phyloP scores from a whole-genome alignment of 345 rosid species.

The Eucalyptus globulus region DNA sequence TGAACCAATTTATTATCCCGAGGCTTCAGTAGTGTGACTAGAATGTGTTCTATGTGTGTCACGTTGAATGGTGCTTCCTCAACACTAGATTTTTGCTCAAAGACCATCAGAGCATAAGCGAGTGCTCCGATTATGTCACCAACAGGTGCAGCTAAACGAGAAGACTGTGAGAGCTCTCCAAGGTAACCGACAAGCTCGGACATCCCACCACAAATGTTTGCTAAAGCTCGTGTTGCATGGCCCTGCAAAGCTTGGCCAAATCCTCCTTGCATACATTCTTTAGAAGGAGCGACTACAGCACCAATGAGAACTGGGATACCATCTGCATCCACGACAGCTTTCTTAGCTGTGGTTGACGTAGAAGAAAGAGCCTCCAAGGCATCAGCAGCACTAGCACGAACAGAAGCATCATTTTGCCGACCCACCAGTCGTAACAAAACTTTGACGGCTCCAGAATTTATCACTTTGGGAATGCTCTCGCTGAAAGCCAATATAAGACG shows the following conservation, averaged over 20 bases:
- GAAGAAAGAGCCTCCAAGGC: slow-evolving; percentile 77
- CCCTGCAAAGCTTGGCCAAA: slow-evolving; percentile 39
- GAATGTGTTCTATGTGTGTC: slow-evolving; percentile 39
- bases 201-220: slow-evolving; percentile 76
- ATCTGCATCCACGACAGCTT: slow-evolving; percentile 43
- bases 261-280: slow-evolving; percentile 67
- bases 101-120: slow-evolving; percentile 69
- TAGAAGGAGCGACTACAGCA: slow-evolving; percentile 77
- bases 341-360: slow-evolving; percentile 51
- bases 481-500: slow-evolving; percentile 55
- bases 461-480: slow-evolving; percentile 47
- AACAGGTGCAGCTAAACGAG: slow-evolving; percentile 64
- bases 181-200: slow-evolving; percentile 52
- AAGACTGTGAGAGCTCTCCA: slow-evolving; percentile 54
- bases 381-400: slow-evolving; percentile 71
- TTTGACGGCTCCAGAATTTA: slow-evolving; percentile 68
- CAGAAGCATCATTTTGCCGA: slow-evolving; percentile 35
- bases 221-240: slow-evolving; percentile 67
- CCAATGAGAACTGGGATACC: slow-evolving; percentile 62
- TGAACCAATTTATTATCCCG: slow-evolving; percentile 53
- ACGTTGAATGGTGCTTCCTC: slow-evolving; percentile 54
- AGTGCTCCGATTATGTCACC: slow-evolving; percentile 80
- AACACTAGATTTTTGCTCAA: slow-evolving; percentile 26
- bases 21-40: slow-evolving; percentile 57
- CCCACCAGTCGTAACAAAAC: slow-evolving; percentile 52